Percentiles rank a stretch among this genome's conserved stretches.
phyloP scores from a whole-genome alignment of 2,329 filamentous ascomycete genomes.

The Claviceps fusiformis region DNA sequence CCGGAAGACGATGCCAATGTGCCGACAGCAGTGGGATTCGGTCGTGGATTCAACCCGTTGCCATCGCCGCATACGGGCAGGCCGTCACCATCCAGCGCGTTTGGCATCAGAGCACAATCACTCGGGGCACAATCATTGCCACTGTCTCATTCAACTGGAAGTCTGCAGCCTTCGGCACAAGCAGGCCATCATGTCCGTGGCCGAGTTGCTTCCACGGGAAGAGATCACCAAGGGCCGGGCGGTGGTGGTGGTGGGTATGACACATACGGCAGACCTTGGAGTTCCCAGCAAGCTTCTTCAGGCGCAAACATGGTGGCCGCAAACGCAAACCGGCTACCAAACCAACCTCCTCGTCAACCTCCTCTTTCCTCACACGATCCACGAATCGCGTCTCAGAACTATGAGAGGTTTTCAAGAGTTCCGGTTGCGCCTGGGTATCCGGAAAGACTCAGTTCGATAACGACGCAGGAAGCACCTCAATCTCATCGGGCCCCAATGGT shows the following conservation, averaged over 20 bases:
- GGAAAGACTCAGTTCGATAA: slow-evolving; percentile 21
- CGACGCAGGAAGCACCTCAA: slow-evolving; percentile 10
- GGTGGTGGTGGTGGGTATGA: neutral
- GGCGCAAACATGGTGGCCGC: slow-evolving; percentile 19
- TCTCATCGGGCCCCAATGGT: slow-evolving; percentile 9
- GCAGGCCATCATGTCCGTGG: slow-evolving; percentile 19
- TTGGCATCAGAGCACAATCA: slow-evolving; percentile 37
- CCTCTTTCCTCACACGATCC: slow-evolving; percentile 6
- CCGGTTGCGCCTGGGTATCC: slow-evolving; percentile 18
- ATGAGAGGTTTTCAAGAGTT: slow-evolving; percentile 19
- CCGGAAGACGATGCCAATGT: slow-evolving; percentile 35
- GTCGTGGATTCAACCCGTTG: slow-evolving; percentile 34
- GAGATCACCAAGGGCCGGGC: slow-evolving; percentile 27
- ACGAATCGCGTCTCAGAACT: slow-evolving; percentile 5
- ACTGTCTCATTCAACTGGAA: slow-evolving; percentile 31
- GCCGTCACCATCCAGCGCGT: slow-evolving; percentile 35
- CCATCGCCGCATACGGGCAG: slow-evolving; percentile 34
- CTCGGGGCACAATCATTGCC: slow-evolving; percentile 23
- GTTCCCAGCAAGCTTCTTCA: slow-evolving; percentile 12
- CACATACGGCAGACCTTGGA: slow-evolving; percentile 21
- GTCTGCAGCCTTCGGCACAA: slow-evolving; percentile 26
- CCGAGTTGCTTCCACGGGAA: slow-evolving; percentile 30
- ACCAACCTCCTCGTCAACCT: slow-evolving; percentile 11
- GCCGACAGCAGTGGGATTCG: slow-evolving; percentile 25
- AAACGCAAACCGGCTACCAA: slow-evolving; percentile 20